Percentiles rank a stretch among this genome's conserved stretches.
phyloP scores from a whole-genome alignment of 768 basidiomycete genomes.

The Russula compacta region DNA sequence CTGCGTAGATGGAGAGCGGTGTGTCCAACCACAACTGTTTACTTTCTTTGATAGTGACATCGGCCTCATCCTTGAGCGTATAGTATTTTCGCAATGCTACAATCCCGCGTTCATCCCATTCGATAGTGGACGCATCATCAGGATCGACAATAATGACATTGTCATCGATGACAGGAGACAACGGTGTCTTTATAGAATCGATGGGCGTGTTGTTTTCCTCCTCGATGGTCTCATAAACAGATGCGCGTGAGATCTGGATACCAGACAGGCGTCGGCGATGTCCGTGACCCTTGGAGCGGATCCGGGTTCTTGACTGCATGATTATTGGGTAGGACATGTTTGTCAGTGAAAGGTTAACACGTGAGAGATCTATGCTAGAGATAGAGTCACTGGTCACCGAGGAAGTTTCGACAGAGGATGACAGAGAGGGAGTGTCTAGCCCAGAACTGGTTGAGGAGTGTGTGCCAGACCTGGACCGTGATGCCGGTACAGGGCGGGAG shows the following conservation, averaged over 20 bases:
- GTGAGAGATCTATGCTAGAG: conserved; percentile 58
- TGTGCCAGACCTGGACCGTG: conserved; percentile 58
- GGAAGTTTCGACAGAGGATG: conserved; percentile 51
- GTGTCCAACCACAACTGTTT: conserved; percentile 60
- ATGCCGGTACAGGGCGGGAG: conserved; percentile 42
- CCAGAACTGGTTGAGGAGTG: conserved; percentile 56
- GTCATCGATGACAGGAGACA: conserved; percentile 12
- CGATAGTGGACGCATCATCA: conserved; percentile 36
- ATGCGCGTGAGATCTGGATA: conserved; percentile 51
- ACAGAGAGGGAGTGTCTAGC: conserved; percentile 61
- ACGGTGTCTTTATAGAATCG: conserved; percentile 2
- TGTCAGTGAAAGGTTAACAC: conserved; percentile 47
- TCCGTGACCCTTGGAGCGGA: conserved; percentile 51
- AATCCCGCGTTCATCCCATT: conserved; percentile 65
- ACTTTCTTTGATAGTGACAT: conserved; percentile 59
- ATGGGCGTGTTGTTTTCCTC: conserved; percentile 42
- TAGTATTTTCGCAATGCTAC: conserved; percentile 56
- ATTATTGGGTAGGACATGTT: conserved; percentile 42
- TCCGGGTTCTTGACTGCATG: conserved; percentile 37
- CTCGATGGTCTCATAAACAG: conserved; percentile 73
- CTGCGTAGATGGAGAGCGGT: conserved; percentile 58
- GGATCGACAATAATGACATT: conserved; percentile 47
- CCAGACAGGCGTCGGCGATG: conserved; percentile 65
- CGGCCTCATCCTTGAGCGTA: conserved; percentile 58
- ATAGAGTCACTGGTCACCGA: conserved; percentile 63